phyloP scores from a whole-genome alignment of 306 rosid genomes.

The cucumber (Cucumis sativus) region DNA sequence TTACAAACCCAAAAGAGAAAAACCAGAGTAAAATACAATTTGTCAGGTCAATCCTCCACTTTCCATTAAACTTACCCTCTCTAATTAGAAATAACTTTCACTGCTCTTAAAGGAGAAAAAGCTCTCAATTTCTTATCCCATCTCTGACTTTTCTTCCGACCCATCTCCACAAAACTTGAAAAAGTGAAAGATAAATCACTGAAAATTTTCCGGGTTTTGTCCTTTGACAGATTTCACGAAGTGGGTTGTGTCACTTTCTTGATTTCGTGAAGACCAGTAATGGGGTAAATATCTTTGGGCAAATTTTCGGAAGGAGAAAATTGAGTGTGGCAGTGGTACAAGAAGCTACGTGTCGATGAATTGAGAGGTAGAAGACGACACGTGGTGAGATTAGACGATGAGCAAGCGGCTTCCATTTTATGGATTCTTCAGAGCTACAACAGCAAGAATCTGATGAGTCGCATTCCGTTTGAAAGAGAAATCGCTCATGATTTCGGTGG shows the following conservation, averaged over 20 bases:
- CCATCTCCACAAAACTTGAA: not conserved
- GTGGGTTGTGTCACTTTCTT: not conserved
- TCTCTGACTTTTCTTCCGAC: not conserved
- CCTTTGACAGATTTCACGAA: not conserved
- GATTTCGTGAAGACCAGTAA: not conserved
- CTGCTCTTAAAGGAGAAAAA: not conserved
- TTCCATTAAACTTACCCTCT: not conserved
- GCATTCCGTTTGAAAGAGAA: not conserved
- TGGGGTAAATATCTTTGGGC: not conserved
- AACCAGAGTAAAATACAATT: conserved; percentile 9
- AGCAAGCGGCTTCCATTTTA: conserved; percentile 4
- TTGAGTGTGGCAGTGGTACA: not conserved
- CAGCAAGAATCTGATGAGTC: not conserved
- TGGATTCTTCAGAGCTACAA: not conserved
- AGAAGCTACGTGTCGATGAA: not conserved
- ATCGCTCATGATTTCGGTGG: not conserved
- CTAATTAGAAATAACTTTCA: not conserved
- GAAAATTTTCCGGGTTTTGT: not conserved
- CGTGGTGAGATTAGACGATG: not conserved
- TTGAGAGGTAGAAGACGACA: not conserved
- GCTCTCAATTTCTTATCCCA: not conserved
- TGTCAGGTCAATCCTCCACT: not conserved
- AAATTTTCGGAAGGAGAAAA: not conserved
- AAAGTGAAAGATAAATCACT: not conserved
- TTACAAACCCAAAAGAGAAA: conserved; percentile 14